Base-by-base conservation (phyloP, 176 grass and related monocot genomes). In the Cenchrus americanus region DNA sequence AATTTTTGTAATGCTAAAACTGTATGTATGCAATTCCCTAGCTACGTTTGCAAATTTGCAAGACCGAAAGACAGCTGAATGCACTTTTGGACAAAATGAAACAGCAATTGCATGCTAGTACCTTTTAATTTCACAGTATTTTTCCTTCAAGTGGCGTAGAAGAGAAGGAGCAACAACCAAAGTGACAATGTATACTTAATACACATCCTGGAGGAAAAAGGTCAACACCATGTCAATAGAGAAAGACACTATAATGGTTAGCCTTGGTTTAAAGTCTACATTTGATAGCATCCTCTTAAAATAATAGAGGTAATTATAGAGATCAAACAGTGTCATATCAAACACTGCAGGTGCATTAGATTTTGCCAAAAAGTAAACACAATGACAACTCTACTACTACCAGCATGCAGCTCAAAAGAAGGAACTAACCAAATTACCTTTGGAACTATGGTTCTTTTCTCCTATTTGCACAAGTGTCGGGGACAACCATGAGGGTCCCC, bases 71-170 rank as follows among this genome's bases (percentile, higher is more conserved):
- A 57, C 21, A 65, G 17, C 10, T 73, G n/a, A 63, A 34, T n/a
- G 40, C 8, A n/a, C 21, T 32, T 76, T 47, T 43, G 32, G 53
- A 75, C 12, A 54, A 51, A 37, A 2, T 37, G 10, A 41, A 73
- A 73, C 9, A 23, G 14, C 15, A 84, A 49, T 34, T 62, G 22
- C 24, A 66, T 42, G 58, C 26, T 13, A 55, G 50, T 79, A 80
- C 87, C 87, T 82, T 80, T 24, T 14, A 79, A 67, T 34, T 80
- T 66, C 41, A 75, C 41, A 75, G 61, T 61, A 10, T 73, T 84
- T 21, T 66, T 12, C 23, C 40, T 59, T 74, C 69, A 68, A 79
- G 59, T 49, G 64, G 65, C 18, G 49, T 24, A 73, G 44, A 59
- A 52, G 32, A 49, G 21, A 21, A 49, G 24, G 59, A 50, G 8